Conservation (phyloP, 1,284 basidiomycete species). For the Tausonia pullulans region DNA sequence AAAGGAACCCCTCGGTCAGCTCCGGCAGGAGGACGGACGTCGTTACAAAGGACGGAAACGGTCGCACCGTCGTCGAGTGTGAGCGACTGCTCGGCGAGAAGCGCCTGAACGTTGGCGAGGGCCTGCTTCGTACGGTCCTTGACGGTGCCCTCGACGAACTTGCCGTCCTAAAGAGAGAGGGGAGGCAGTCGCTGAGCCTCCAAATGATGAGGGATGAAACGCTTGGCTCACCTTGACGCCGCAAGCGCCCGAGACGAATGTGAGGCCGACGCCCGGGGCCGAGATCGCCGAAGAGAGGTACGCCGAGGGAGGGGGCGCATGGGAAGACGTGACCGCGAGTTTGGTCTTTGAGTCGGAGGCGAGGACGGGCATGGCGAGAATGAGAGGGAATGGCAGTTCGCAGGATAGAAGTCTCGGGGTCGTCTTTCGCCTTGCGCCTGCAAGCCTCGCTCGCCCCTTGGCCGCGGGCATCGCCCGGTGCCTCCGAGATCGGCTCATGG, state of each 20-base stretch:
- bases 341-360: background rate
- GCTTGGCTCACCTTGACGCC: background rate
- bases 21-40: background rate
- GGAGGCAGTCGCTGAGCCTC: background rate
- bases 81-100: constrained; percentile 14
- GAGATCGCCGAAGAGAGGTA: constrained; percentile 11
- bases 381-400: too few relatives aligned
- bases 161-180: background rate
- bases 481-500: too few relatives aligned
- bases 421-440: too few relatives aligned
- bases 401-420: too few relatives aligned
- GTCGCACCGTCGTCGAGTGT: constrained; percentile 16
- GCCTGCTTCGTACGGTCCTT: constrained; percentile 15
- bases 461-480: too few relatives aligned
- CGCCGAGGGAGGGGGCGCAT: background rate
- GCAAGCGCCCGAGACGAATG: constrained; percentile 12
- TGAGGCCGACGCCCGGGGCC: background rate
- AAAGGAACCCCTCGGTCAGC: background rate
- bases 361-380: background rate
- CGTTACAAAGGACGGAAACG: too few relatives aligned
- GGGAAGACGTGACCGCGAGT: background rate
- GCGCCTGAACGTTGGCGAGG: constrained; percentile 11
- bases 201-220: background rate
- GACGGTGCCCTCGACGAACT: constrained; percentile 14
- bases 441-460: too few relatives aligned